Base-by-base conservation (phyloP, 2,329 filamentous ascomycete genomes). In the Fusarium floridanum region DNA sequence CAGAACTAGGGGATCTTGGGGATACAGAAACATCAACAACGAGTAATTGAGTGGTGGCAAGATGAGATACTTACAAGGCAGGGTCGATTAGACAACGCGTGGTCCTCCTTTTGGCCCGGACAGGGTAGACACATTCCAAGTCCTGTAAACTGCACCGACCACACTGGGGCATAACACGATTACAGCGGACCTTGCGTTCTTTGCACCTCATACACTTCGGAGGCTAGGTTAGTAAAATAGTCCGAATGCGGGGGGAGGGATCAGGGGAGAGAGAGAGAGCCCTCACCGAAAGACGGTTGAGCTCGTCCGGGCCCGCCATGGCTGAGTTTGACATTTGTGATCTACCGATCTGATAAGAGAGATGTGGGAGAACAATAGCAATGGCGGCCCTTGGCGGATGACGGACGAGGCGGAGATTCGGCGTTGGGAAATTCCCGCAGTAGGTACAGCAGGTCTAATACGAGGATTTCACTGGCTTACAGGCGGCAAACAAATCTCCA, bases 121-220 rank as follows among this genome's bases (percentile, higher is more conserved):
- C 60, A 0, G 80, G 80, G 61, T 81, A 81, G 27, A 75, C 39
- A 22, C 80, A 81, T 29, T 79, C 78, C 12, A 75, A 60, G 48
- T 76, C 67, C 16, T 80, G 78, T 12, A 66, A 56, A 56, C 71
- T 77, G 61, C 80, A 81, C 20, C 79, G 74, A 34, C 77, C 67
- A 56, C 80, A 81, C 6, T 59, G 61, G 37, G 80, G 80, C 75
- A 79, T 77, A 34, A 79, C 65, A 64, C 80, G 78, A 66, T 78
- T 80, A 50, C 80, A 81, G 37, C 80, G 74, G 24, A 81, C 78
- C 37, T 80, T 80, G 22, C 78, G 77, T 50, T 79, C 75, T 64
- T 80, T 80, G 66, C 78, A 80, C 66, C 78, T 77, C 55, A 67
- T 67, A 53, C 78, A 79, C 78, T 79, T 34, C 43, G 37, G 17